phyloP scores from a whole-genome alignment of 1,139 yeast species.

The Meyerozyma sp. region DNA sequence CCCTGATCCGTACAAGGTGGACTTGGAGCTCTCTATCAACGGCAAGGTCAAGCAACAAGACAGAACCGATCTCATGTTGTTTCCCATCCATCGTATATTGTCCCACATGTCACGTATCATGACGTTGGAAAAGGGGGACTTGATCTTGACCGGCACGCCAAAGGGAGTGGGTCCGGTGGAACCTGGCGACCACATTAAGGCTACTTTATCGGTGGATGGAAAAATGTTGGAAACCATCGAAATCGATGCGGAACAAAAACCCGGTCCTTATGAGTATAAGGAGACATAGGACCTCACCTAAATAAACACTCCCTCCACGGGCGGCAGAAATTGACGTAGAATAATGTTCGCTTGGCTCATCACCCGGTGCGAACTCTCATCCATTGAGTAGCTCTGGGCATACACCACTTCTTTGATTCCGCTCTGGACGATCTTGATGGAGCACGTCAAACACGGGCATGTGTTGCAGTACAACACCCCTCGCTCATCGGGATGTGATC shows the following conservation, averaged over 20 bases:
- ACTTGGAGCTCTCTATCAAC: conserved; percentile 64
- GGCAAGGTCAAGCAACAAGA: conserved; percentile 71
- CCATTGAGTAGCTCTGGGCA: conserved; percentile 92
- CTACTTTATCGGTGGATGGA: conserved; percentile 54
- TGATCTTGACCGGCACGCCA: conserved; percentile 93
- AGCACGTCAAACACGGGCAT: conserved; percentile 94
- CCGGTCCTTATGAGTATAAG: conserved; percentile 72
- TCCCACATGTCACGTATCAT: conserved; percentile 79
- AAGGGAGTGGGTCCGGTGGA: conserved; percentile 87
- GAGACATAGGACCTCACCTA: conserved; percentile 33
- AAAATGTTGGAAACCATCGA: conserved; percentile 48
- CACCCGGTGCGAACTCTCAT: conserved; percentile 62
- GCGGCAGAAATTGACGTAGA: conserved; percentile 70
- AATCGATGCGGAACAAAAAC: conserved; percentile 56
- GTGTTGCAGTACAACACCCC: conserved; percentile 86
- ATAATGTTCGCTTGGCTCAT: conserved; percentile 68
- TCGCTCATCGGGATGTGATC: conserved; percentile 21
- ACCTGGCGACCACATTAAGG: conserved; percentile 75
- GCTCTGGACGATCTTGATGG: conserved; percentile 88
- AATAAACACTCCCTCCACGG: conserved; percentile 42
- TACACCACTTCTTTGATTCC: conserved; percentile 93
- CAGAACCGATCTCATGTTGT: conserved; percentile 78
- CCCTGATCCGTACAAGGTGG: conserved; percentile 70
- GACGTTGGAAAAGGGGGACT: conserved; percentile 88
- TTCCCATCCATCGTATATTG: conserved; percentile 76